phyloP scores from a whole-genome alignment of 257 asterid species.

The Rubia yunnanensis region DNA sequence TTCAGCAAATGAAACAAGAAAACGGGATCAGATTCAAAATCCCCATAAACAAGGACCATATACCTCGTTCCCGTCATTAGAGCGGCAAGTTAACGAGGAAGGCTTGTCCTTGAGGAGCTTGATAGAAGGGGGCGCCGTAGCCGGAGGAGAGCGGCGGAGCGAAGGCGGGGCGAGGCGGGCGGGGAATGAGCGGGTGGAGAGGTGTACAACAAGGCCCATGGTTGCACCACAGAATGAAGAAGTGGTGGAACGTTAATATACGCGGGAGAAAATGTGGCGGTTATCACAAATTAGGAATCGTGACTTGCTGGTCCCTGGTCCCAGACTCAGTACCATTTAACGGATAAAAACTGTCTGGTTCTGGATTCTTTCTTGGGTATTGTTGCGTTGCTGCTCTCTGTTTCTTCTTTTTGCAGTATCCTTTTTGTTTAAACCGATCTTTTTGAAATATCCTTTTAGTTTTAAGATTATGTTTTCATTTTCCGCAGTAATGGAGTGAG shows the following conservation, averaged over 20 bases:
- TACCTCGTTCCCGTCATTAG: conserved; percentile 57
- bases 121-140: not conserved
- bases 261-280: conserved; percentile 17
- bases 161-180: conserved; percentile 17
- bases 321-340: not conserved
- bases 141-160: conserved; percentile 16
- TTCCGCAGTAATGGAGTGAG: too few relatives aligned
- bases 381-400: too few relatives aligned
- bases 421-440: too few relatives aligned
- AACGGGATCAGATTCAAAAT: not conserved
- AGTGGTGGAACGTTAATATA: not conserved
- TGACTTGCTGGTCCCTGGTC: conserved; percentile 20
- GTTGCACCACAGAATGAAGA: not conserved
- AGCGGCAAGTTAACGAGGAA: conserved; percentile 29
- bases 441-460: too few relatives aligned
- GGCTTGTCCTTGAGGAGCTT: conserved; percentile 19
- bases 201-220: conserved; percentile 40
- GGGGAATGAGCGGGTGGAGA: conserved; percentile 20
- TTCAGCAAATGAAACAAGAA: not conserved
- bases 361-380: conserved; percentile 12
- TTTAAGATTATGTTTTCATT: too few relatives aligned
- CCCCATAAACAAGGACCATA: not conserved
- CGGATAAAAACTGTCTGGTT: conserved; percentile 57
- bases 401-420: not conserved
- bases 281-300: conserved; percentile 13